These are phyloP conservation scores for Corylus avellana DNA, from an alignment of 306 rosid species.

Conservation along the genomic window DNA sequence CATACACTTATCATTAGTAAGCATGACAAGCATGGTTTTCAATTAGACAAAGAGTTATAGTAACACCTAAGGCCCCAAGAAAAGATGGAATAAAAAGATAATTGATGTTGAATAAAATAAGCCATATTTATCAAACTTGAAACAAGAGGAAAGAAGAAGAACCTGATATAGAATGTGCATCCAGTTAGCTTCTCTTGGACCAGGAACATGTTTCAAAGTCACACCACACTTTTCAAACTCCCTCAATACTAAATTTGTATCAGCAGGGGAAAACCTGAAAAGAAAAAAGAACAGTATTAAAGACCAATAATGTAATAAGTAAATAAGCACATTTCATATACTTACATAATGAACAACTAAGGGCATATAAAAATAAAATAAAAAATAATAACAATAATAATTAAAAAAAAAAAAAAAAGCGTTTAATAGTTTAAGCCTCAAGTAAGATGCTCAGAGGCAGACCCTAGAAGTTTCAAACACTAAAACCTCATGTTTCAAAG, in stretches of 20 bases:
- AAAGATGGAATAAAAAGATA: background rate
- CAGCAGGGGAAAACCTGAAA: slow-evolving; percentile 84
- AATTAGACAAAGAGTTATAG: background rate
- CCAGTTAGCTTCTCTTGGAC: slow-evolving; percentile 96
- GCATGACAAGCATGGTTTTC: background rate
- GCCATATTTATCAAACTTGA: slow-evolving; percentile 14
- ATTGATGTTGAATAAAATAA: background rate
- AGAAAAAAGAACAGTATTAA: slow-evolving; percentile 13
- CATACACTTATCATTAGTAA: background rate
- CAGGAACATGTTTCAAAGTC: slow-evolving; percentile 89
- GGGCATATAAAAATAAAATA: background rate
- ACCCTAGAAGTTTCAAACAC: slow-evolving; percentile 21
- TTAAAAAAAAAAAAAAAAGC: no score
- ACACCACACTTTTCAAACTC: slow-evolving; percentile 97
- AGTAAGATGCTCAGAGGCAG: slow-evolving; percentile 7
- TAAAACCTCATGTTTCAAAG: background rate
- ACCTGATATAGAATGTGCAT: slow-evolving; percentile 94
- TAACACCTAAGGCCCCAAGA: background rate
- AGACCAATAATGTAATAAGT: slow-evolving; percentile 4
- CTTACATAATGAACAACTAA: background rate
- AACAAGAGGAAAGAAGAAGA: slow-evolving; percentile 14
- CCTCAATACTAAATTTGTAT: slow-evolving; percentile 81
- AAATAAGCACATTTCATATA: background rate
- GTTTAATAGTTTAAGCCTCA: background rate
- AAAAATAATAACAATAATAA: background rate